These are phyloP conservation scores for Eremomyces bilateralis DNA, from an alignment of 495 filamentous ascomycete genomes.

Conservation along the genomic window DNA sequence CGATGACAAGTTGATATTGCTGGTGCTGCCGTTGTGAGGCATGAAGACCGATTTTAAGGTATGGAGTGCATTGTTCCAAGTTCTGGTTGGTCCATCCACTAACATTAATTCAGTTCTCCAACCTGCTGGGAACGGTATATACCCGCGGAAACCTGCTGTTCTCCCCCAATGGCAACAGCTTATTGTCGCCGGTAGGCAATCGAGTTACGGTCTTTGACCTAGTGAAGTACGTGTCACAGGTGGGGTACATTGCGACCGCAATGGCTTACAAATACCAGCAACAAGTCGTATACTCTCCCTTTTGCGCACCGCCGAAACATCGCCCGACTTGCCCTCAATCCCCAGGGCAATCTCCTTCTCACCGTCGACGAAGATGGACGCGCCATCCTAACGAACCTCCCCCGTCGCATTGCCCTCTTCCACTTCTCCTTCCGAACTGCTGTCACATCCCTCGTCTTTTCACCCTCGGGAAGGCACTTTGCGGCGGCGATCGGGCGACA, in stretches of 20 bases:
- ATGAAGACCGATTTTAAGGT: conserved; percentile 98
- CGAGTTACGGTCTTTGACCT: conserved; percentile 88
- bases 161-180: conserved; percentile 84
- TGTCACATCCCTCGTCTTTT: conserved; percentile 72
- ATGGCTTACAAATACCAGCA: conserved; percentile 29
- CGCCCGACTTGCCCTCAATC: conserved; percentile 63
- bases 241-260: neutral
- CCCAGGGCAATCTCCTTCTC: conserved; percentile 73
- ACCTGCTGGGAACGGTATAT: conserved; percentile 91
- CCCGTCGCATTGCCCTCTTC: conserved; percentile 64
- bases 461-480: conserved; percentile 76
- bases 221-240: conserved; percentile 47
- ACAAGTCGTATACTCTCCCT: conserved; percentile 86
- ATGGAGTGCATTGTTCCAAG: conserved; percentile 2
- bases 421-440: conserved; percentile 81
- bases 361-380: conserved; percentile 87
- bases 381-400: conserved; percentile 76
- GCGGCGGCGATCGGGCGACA: conserved; percentile 65
- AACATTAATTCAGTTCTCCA: conserved; percentile 51
- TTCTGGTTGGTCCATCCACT: conserved; percentile 1
- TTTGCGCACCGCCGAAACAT: conserved; percentile 91
- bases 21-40: conserved; percentile 13
- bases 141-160: conserved; percentile 91
- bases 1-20: too few relatives aligned
- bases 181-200: conserved; percentile 95